A percentile compares a stretch with the other conserved stretches of the same genome.
These are phyloP conservation scores for Aspergillus ruber DNA, from an alignment of 2,329 filamentous ascomycete species.

Conservation along the genomic window DNA sequence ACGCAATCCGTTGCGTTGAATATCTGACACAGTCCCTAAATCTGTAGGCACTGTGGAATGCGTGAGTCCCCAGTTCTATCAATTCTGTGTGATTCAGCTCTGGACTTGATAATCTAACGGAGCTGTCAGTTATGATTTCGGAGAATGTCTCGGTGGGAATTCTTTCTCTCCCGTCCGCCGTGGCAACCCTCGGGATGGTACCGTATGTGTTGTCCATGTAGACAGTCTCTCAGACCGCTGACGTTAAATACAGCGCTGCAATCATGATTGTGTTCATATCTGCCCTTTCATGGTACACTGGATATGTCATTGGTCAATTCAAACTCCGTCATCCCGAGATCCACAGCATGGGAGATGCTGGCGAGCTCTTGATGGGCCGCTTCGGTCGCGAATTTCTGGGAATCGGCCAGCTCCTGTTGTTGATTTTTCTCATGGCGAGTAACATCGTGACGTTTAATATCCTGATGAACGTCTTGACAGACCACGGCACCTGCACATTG, in stretches of 20 bases:
- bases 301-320: slow-evolving; percentile 55
- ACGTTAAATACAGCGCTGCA: slow-evolving; percentile 29
- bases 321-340: slow-evolving; percentile 52
- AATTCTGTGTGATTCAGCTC: too few species aligned
- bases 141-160: slow-evolving; percentile 55
- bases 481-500: slow-evolving; percentile 57
- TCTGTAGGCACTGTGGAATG: slow-evolving; percentile 30
- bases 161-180: slow-evolving; percentile 49
- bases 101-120: too few species aligned
- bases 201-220: slow-evolving; percentile 32
- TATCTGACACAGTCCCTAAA: too few species aligned
- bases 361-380: slow-evolving; percentile 55
- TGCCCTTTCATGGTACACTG: slow-evolving; percentile 54
- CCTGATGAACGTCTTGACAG: slow-evolving; percentile 58
- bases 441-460: slow-evolving; percentile 65
- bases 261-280: slow-evolving; percentile 50
- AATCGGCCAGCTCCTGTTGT: slow-evolving; percentile 54
- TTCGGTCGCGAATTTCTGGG: slow-evolving; percentile 58
- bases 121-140: slow-evolving; percentile 47
- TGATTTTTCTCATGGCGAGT: slow-evolving; percentile 64
- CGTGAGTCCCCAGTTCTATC: slow-evolving; percentile 18
- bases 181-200: slow-evolving; percentile 50
- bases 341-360: slow-evolving; percentile 62
- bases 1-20: too few species aligned
- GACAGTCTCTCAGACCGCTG: not conserved